These are phyloP conservation scores for Vanilla planifolia DNA, from an alignment of 106 monocot species.

Conservation along the genomic window DNA sequence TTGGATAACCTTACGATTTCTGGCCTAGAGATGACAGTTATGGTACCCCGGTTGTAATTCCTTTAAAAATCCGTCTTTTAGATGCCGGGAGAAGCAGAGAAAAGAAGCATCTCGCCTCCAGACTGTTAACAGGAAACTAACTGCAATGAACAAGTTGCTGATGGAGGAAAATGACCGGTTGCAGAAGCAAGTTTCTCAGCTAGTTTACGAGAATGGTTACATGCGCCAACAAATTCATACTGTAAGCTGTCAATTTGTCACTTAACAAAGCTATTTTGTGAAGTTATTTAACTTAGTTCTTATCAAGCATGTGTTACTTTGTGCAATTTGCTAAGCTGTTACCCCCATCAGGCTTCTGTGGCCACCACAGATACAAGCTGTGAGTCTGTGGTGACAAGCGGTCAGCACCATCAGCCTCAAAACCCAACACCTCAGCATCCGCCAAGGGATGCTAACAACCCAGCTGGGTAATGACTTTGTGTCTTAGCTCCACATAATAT, in stretches of 20 bases:
- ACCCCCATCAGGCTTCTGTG: slow-evolving; percentile 37
- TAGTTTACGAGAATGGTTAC: slow-evolving; percentile 74
- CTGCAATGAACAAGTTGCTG: slow-evolving; percentile 85
- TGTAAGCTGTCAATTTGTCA: slow-evolving; percentile 26
- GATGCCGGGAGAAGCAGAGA: slow-evolving; percentile 89
- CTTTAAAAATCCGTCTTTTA: too few relatives aligned
- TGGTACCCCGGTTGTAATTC: too few relatives aligned
- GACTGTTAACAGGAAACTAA: slow-evolving; percentile 77
- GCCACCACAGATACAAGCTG: slow-evolving; percentile 76
- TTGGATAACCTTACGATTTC: too few relatives aligned
- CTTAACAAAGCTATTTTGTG: too few relatives aligned
- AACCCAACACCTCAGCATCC: slow-evolving; percentile 85
- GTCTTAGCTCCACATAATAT: background rate
- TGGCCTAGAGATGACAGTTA: too few relatives aligned
- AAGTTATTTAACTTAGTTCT: background rate
- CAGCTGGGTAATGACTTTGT: slow-evolving; percentile 61
- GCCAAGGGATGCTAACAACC: slow-evolving; percentile 81
- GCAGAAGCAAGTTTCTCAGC: slow-evolving; percentile 89
- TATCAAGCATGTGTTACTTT: too few relatives aligned
- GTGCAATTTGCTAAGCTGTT: too few relatives aligned
- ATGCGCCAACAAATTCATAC: slow-evolving; percentile 77
- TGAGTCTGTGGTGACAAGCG: slow-evolving; percentile 88
- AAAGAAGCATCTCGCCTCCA: slow-evolving; percentile 86
- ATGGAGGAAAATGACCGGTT: slow-evolving; percentile 92
- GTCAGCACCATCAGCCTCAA: slow-evolving; percentile 70